phyloP scores from a whole-genome alignment of 768 basidiomycete species.

The Tulasnella sp. region DNA sequence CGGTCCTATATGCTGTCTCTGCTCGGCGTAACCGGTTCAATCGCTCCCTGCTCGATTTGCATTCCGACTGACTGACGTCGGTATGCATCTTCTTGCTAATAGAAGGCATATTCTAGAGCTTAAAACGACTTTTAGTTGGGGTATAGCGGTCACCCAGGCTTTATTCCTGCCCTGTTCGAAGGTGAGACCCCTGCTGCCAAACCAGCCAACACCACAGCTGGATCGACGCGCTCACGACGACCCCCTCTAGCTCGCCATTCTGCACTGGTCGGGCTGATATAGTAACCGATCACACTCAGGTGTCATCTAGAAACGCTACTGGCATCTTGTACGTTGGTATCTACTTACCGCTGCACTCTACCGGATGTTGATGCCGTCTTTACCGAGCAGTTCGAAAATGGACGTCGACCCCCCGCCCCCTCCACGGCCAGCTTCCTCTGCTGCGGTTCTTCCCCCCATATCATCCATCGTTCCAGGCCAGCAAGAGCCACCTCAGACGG shows the following conservation, averaged over 20 bases:
- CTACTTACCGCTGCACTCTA: background rate
- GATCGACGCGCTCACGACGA: background rate
- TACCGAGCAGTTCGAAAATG: conserved; percentile 18
- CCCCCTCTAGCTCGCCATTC: background rate
- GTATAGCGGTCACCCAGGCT: background rate
- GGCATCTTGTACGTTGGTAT: background rate
- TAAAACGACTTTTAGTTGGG: background rate
- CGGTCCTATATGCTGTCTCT: background rate
- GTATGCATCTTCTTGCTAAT: background rate
- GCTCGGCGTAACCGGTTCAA: background rate
- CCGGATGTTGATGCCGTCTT: conserved; percentile 6
- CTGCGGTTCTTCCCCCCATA: background rate
- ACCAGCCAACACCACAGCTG: background rate
- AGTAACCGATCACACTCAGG: background rate
- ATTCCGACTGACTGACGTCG: background rate
- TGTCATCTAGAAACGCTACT: background rate
- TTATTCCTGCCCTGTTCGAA: background rate
- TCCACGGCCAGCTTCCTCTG: conserved; percentile 9
- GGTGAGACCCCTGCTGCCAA: background rate
- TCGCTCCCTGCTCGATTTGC: background rate
- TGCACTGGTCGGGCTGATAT: background rate
- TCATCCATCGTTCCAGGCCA: conserved; percentile 5
- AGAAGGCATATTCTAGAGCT: background rate
- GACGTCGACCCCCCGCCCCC: conserved; percentile 27
- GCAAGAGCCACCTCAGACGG: conserved; percentile 24